Percentiles rank a stretch among this genome's conserved stretches.
phyloP scores from a whole-genome alignment of 495 filamentous ascomycete species.

The Hyaloscypha finlandica region DNA sequence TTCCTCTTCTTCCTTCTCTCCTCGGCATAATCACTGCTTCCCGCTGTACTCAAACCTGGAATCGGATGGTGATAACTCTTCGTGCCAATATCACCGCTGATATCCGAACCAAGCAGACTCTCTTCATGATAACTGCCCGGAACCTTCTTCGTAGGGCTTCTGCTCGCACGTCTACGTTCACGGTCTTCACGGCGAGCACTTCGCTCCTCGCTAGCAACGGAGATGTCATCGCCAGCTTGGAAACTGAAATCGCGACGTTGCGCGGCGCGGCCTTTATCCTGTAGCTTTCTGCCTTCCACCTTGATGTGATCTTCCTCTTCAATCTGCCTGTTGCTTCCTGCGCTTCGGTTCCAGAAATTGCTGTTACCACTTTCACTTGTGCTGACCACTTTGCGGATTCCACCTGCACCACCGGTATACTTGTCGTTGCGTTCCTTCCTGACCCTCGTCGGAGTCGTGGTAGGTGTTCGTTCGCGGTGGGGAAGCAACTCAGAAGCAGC shows the following conservation, averaged over 20 bases:
- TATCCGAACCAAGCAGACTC: constrained; percentile 34
- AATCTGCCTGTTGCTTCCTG: constrained; percentile 33
- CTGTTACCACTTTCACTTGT: constrained; percentile 45
- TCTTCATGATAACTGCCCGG: constrained; percentile 24
- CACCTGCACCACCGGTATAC: constrained; percentile 35
- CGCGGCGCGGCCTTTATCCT: constrained; percentile 43
- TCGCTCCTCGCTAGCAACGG: constrained; percentile 41
- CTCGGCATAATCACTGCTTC: constrained; percentile 46
- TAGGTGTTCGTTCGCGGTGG: constrained; percentile 53
- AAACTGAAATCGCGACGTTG: constrained; percentile 51
- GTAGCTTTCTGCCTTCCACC: constrained; percentile 48
- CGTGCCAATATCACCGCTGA: constrained; percentile 67
- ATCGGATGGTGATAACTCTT: constrained; percentile 81
- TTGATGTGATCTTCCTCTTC: constrained; percentile 43
- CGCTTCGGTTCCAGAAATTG: background rate
- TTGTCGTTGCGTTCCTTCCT: constrained; percentile 25
- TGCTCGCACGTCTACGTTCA: constrained; percentile 46
- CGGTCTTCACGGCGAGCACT: constrained; percentile 38
- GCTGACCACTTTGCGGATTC: constrained; percentile 56
- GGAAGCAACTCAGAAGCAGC: constrained; percentile 38
- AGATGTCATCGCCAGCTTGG: constrained; percentile 44
- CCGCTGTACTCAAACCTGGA: constrained; percentile 61
- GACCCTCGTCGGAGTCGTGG: constrained; percentile 46
- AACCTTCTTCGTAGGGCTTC: constrained; percentile 31
- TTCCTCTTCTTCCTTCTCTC: constrained; percentile 43